Evolutionary conservation across 345 rosid species (phyloP), one percentile per base, ranked within the genome.

Genomic region (Boechera divaricarpa): DNA sequence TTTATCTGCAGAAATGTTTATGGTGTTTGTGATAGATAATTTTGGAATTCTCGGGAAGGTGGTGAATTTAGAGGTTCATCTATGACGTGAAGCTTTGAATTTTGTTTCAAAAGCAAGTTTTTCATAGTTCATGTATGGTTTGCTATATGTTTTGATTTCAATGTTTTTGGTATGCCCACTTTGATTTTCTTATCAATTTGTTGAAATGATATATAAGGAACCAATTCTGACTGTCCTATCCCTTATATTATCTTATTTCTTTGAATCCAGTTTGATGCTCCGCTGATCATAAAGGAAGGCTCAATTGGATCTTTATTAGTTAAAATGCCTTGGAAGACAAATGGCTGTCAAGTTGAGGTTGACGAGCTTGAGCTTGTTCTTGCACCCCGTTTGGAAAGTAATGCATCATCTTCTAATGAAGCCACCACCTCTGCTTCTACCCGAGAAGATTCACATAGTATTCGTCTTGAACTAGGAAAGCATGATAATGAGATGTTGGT

Each of bases 361-460:
- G 96, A 88, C 66, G 97, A 92, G 71, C 86, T 95, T 73, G 99
- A 95, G 87, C 80, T 95, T 44, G 91, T 95, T 56, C 79, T 95
- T 57, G 83, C 94, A 28, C 89, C 92, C 32, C 80, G 82, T 61
- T 66, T 49, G 39, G 80, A 81, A 47, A 77, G 59, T 79, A 52
- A 69, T 64, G 64, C 71, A 42, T 63, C 74, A n/a, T 58, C 74
- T 42, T 73, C 49, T 2, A 70, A 67, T 70, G 79, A 68, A 51
- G 83, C 71, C 51, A 86, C 70, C 65, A 81, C 69, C 33, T 63
- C 75, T 69, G 69, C 82, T 62, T 57, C 79, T 33, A 71, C 70
- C 55, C 74, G 63, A 66, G 87, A 83, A 67, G 78, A 64, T 80
- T 48, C 76, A 15, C 44, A 59, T 41, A 51, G 35, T 63, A 61